These are phyloP conservation scores for Syncephalis fuscata DNA, from an alignment of 371 early-diverging fungal genomes.

Conservation along the genomic window DNA sequence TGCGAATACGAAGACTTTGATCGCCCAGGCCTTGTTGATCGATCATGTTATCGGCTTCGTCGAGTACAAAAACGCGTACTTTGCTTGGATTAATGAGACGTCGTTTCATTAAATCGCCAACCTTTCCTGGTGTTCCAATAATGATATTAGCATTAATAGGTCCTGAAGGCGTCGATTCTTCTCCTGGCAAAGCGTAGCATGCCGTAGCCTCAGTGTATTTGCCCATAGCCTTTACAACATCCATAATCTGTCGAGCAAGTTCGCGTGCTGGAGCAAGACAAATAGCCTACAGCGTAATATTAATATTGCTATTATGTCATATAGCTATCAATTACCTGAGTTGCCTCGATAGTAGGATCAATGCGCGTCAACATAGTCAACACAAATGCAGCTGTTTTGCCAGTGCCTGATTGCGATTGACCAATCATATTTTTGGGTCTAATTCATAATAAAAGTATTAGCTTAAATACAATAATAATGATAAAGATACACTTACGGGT, in stretches of 20 bases:
- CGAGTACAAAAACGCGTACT: slow-evolving; percentile 69
- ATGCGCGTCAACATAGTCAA: slow-evolving; percentile 74
- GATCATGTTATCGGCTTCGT: slow-evolving; percentile 93
- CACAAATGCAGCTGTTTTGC: slow-evolving; percentile 96
- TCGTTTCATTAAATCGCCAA: slow-evolving; percentile 48
- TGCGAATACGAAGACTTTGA: slow-evolving; percentile 65
- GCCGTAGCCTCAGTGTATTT: slow-evolving; percentile 44
- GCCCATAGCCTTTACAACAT: slow-evolving; percentile 79
- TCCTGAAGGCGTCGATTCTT: slow-evolving; percentile 18
- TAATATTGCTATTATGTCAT: not conserved
- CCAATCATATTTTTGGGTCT: slow-evolving; percentile 64
- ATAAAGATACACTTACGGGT: slow-evolving; percentile 30
- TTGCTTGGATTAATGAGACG: slow-evolving; percentile 29
- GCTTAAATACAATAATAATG: slow-evolving; percentile 1
- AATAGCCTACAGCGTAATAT: slow-evolving; percentile 63
- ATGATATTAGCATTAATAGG: slow-evolving; percentile 62
- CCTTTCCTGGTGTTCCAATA: slow-evolving; percentile 94
- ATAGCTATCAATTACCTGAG: slow-evolving; percentile 20
- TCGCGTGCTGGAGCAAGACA: slow-evolving; percentile 96
- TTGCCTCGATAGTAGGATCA: slow-evolving; percentile 23
- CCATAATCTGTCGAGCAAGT: slow-evolving; percentile 89
- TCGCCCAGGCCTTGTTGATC: slow-evolving; percentile 77
- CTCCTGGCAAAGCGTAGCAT: slow-evolving; percentile 7
- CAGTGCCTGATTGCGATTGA: slow-evolving; percentile 79
- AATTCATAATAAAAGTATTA: slow-evolving; percentile 4